Percentiles rank a stretch among this genome's conserved stretches.
Conservation (phyloP, 1,284 basidiomycete genomes). For the Pyrrhoderma lamaoense region DNA sequence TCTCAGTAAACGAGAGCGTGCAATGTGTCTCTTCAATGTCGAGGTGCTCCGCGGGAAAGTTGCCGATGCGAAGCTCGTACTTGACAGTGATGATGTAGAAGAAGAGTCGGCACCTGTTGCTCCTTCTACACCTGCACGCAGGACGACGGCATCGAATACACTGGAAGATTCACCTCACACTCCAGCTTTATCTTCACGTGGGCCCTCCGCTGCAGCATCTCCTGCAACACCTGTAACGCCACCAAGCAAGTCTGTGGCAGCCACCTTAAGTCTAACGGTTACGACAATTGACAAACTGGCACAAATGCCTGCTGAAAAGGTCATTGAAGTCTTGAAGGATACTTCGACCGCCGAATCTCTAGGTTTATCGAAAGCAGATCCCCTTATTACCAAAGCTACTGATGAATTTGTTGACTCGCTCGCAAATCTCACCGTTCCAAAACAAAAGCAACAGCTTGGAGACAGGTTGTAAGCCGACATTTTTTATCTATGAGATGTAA, state of each 20-base stretch:
- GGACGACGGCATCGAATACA: slow-evolving; percentile 37
- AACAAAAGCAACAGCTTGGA: slow-evolving; percentile 78
- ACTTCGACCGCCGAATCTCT: slow-evolving; percentile 46
- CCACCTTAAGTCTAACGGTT: slow-evolving; percentile 17
- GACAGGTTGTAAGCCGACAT: slow-evolving; percentile 61
- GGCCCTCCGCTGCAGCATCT: slow-evolving; percentile 61
- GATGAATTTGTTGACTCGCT: slow-evolving; percentile 74
- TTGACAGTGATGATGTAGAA: slow-evolving; percentile 62
- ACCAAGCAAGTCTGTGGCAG: slow-evolving; percentile 21
- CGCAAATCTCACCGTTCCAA: slow-evolving; percentile 49
- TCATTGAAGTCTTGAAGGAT: slow-evolving; percentile 52
- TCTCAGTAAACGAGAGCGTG: slow-evolving; percentile 80
- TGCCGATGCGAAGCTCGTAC: slow-evolving; percentile 72
- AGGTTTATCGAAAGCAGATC: slow-evolving; percentile 64
- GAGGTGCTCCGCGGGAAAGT: slow-evolving; percentile 76
- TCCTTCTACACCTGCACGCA: slow-evolving; percentile 43
- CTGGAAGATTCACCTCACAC: slow-evolving; percentile 53
- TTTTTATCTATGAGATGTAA: slow-evolving; percentile 6
- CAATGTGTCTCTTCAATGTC: slow-evolving; percentile 82
- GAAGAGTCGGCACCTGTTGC: slow-evolving; percentile 29
- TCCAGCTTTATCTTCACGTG: slow-evolving; percentile 64
- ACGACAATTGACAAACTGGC: slow-evolving; percentile 24
- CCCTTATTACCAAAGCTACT: slow-evolving; percentile 59
- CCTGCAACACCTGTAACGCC: slow-evolving; percentile 47
- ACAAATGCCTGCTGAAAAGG: slow-evolving; percentile 47